phyloP scores from a whole-genome alignment of 495 filamentous ascomycete genomes.

The Darksidea phi region DNA sequence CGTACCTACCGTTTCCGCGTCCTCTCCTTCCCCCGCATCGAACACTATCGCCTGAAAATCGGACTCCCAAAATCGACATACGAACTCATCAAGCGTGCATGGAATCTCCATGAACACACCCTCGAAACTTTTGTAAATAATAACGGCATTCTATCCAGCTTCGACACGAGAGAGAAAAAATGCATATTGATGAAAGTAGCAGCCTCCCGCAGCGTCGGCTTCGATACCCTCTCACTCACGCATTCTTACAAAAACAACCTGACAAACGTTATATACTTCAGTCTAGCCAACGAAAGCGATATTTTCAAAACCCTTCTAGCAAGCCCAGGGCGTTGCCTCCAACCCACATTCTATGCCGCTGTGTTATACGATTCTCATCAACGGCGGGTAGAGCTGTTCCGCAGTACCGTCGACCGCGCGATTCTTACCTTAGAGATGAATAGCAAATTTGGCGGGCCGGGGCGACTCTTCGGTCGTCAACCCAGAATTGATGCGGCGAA shows the following conservation, averaged over 20 bases:
- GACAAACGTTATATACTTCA: not conserved
- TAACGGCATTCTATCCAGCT: too few species aligned
- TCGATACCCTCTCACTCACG: not conserved
- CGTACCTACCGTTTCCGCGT: too few species aligned
- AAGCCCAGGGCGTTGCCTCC: not conserved
- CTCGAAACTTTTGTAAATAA: too few species aligned
- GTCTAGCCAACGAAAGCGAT: not conserved
- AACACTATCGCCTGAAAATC: too few species aligned
- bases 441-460: not conserved
- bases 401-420: not conserved
- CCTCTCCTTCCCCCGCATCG: too few species aligned
- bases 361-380: not conserved
- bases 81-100: too few species aligned
- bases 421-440: not conserved
- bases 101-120: too few species aligned
- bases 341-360: not conserved
- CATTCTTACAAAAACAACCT: not conserved
- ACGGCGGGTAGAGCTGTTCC: not conserved
- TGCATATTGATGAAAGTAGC: slow-evolving; percentile 1
- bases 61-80: too few species aligned
- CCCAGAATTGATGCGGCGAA: not conserved
- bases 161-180: not conserved
- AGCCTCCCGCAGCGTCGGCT: not conserved
- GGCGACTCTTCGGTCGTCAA: not conserved
- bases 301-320: not conserved